phyloP scores from a whole-genome alignment of 2,329 filamentous ascomycete species.

The Penicillium sp. region DNA sequence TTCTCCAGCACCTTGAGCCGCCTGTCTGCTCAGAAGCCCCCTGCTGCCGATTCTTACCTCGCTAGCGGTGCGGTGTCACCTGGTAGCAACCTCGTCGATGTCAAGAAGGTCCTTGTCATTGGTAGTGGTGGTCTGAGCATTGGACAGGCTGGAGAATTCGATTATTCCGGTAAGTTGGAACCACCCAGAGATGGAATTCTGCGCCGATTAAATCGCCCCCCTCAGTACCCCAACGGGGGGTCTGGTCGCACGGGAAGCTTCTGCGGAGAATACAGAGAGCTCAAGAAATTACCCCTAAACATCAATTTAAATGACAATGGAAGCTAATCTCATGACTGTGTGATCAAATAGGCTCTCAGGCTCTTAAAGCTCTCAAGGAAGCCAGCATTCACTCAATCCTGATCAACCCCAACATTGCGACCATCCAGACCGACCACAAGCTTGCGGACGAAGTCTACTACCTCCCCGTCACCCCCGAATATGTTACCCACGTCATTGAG shows the following conservation, averaged over 20 bases:
- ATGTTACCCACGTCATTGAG: slow-evolving; percentile 96
- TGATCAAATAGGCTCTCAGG: slow-evolving; percentile 71
- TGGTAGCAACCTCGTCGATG: slow-evolving; percentile 72
- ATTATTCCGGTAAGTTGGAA: slow-evolving; percentile 80
- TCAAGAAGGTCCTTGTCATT: slow-evolving; percentile 97
- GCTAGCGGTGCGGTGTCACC: slow-evolving; percentile 82
- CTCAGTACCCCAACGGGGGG: slow-evolving; percentile 2
- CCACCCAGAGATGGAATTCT: not conserved
- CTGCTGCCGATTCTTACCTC: slow-evolving; percentile 81
- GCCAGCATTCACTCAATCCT: slow-evolving; percentile 87
- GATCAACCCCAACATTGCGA: slow-evolving; percentile 97
- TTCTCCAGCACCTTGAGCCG: slow-evolving; percentile 43
- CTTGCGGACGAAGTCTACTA: slow-evolving; percentile 98
- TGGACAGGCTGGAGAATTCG: slow-evolving; percentile 96
- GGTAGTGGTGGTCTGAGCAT: slow-evolving; percentile 93
- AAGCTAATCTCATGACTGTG: slow-evolving; percentile 20
- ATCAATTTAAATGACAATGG: not conserved
- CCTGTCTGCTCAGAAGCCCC: slow-evolving; percentile 61
- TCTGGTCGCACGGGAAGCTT: not conserved
- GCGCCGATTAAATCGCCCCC: not conserved
- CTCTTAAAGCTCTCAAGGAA: slow-evolving; percentile 94
- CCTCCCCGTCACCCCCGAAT: slow-evolving; percentile 94
- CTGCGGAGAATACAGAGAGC: slow-evolving; percentile 11
- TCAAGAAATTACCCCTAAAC: not conserved
- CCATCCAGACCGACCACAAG: slow-evolving; percentile 94